Conservation (phyloP, 1,284 basidiomycete genomes). For the Volvariella surrecta region DNA sequence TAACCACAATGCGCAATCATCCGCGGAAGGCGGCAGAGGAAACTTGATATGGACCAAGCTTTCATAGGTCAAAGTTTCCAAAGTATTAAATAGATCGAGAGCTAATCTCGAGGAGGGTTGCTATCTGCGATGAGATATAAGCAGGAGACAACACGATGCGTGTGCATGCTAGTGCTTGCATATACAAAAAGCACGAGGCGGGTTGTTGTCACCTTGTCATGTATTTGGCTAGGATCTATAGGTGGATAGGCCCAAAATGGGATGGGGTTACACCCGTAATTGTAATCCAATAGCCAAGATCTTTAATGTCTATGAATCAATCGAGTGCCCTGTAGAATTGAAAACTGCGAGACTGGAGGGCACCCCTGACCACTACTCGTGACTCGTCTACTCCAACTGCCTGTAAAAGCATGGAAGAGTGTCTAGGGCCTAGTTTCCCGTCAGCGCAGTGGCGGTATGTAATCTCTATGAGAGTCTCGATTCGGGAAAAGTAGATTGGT, state of each 20-base stretch:
- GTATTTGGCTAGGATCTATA: too few species aligned
- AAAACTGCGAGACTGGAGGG: conserved; percentile 15
- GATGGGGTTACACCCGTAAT: background rate
- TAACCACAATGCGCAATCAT: conserved; percentile 26
- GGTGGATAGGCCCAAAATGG: background rate
- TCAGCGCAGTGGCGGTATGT: too few species aligned
- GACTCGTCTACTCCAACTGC: conserved; percentile 17
- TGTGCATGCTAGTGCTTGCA: conserved; percentile 6
- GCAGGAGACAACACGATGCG: conserved; percentile 5
- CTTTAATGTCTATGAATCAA: background rate
- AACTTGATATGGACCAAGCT: conserved; percentile 24
- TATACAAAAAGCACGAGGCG: conserved; percentile 1
- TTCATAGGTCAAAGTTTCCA: conserved; percentile 29
- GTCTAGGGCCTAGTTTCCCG: background rate
- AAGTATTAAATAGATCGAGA: conserved; percentile 22
- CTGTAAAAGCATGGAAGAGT: conserved; percentile 19
- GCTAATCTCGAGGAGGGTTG: conserved; percentile 20
- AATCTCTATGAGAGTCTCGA: too few species aligned
- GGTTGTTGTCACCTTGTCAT: too few species aligned
- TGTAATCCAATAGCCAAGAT: background rate
- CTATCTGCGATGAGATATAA: conserved; percentile 6
- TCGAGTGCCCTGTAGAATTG: conserved; percentile 6
- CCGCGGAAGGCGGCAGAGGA: conserved; percentile 30
- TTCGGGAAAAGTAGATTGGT: too few species aligned
- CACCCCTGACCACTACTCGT: conserved; percentile 24